Conservation (phyloP, 2,329 filamentous ascomycete genomes). For the Alternaria postmessia region DNA sequence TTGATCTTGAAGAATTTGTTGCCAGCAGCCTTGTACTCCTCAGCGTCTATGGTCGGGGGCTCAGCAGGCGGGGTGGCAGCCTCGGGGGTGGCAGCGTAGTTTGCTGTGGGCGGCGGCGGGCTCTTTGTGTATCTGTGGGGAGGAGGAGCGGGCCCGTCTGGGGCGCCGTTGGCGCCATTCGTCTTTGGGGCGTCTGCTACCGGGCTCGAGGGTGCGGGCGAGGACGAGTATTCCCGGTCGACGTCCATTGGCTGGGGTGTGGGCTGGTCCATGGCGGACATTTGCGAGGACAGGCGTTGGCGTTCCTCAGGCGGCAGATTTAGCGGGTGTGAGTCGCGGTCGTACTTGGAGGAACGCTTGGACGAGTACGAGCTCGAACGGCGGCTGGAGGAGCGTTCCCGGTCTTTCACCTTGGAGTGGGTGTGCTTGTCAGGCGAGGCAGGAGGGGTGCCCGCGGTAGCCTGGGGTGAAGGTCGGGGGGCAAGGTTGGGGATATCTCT, state of each 20-base stretch:
- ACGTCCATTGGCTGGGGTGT: slow-evolving; percentile 75
- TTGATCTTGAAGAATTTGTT: slow-evolving; percentile 98
- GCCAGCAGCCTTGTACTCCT: slow-evolving; percentile 88
- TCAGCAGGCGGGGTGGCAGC: slow-evolving; percentile 51
- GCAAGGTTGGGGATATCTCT: slow-evolving; percentile 32
- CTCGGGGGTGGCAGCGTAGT: slow-evolving; percentile 49
- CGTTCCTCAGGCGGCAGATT: slow-evolving; percentile 91
- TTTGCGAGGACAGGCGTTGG: slow-evolving; percentile 73
- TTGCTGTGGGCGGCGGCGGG: slow-evolving; percentile 55
- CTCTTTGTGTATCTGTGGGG: slow-evolving; percentile 69
- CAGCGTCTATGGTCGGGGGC: slow-evolving; percentile 75
- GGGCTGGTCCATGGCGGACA: slow-evolving; percentile 66
- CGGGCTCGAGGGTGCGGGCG: slow-evolving; percentile 62
- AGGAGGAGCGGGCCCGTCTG: slow-evolving; percentile 70
- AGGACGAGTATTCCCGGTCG: slow-evolving; percentile 69
- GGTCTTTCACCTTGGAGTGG: slow-evolving; percentile 42
- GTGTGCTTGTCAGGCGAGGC: slow-evolving; percentile 51
- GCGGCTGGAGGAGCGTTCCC: slow-evolving; percentile 37
- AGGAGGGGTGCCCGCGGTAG: slow-evolving; percentile 43
- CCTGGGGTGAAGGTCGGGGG: slow-evolving; percentile 33
- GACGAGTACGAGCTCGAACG: slow-evolving; percentile 44
- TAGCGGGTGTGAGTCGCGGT: slow-evolving; percentile 81
- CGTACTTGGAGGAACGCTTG: slow-evolving; percentile 54
- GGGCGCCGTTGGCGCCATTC: slow-evolving; percentile 56
- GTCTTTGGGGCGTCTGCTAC: slow-evolving; percentile 58